A percentile compares a stretch with the other conserved stretches of the same genome.
These are phyloP conservation scores for Rubroboletus pulcherrimus DNA, from an alignment of 768 basidiomycete genomes.

Conservation along the genomic window DNA sequence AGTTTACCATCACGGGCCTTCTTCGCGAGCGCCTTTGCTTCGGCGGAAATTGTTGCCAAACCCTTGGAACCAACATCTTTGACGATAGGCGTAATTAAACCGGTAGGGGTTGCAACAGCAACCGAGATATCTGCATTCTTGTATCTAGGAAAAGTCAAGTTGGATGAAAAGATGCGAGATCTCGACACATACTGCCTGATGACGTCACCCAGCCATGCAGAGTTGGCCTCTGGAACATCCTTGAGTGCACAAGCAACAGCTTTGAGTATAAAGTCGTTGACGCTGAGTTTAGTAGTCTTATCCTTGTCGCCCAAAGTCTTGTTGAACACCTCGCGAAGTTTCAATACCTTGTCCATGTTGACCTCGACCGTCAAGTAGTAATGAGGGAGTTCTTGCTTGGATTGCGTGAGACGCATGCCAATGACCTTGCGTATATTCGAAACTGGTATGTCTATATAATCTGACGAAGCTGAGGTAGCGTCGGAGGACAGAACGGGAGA, in stretches of 20 bases:
- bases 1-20: slow-evolving; percentile 97
- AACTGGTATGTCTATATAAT: slow-evolving; percentile 87
- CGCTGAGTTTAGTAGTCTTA: slow-evolving; percentile 88
- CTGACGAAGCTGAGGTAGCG: slow-evolving; percentile 50
- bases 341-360: slow-evolving; percentile 94
- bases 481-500: slow-evolving; percentile 43
- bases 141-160: slow-evolving; percentile 50
- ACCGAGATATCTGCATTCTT: slow-evolving; percentile 96
- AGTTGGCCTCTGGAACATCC: slow-evolving; percentile 97
- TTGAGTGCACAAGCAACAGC: slow-evolving; percentile 85
- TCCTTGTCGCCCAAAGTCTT: slow-evolving; percentile 80
- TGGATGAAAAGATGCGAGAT: background rate
- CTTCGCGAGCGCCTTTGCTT: slow-evolving; percentile 89
- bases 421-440: slow-evolving; percentile 95
- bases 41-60: slow-evolving; percentile 86
- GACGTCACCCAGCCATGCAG: slow-evolving; percentile 93
- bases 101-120: slow-evolving; percentile 93
- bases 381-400: slow-evolving; percentile 93
- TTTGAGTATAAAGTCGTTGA: slow-evolving; percentile 98
- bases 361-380: slow-evolving; percentile 95
- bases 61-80: slow-evolving; percentile 93
- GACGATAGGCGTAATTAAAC: slow-evolving; percentile 96
- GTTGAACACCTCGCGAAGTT: slow-evolving; percentile 96
- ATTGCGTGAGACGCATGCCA: slow-evolving; percentile 84
- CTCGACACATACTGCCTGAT: slow-evolving; percentile 77